Evolutionary conservation across 192 early-diverging fungal genomes (phyloP).

Genomic region (Phycomyces blakesleeanus): DNA sequence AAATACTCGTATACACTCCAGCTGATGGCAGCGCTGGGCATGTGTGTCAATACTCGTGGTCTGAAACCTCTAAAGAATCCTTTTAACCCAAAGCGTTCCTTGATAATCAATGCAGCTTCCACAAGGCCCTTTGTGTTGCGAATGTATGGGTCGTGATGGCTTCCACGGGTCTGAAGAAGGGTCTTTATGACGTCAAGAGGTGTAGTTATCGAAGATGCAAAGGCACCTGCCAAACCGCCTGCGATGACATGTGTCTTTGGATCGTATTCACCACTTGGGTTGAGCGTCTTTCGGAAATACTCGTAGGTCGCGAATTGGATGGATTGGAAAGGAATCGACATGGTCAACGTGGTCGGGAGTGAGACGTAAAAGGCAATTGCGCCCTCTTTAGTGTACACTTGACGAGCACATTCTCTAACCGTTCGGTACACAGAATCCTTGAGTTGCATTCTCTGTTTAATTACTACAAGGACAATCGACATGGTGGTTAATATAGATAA

Average conservation of each 20-base stretch:
- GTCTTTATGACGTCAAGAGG: slow-evolving; percentile 95
- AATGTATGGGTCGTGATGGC: slow-evolving; percentile 64
- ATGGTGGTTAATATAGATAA: too few species aligned
- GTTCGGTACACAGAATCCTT: slow-evolving; percentile 66
- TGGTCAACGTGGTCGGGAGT: slow-evolving; percentile 89
- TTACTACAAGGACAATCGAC: slow-evolving; percentile 46
- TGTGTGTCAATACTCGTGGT: slow-evolving; percentile 82
- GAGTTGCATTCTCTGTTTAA: slow-evolving; percentile 96
- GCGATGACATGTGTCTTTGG: slow-evolving; percentile 81
- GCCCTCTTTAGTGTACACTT: slow-evolving; percentile 74
- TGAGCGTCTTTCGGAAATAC: slow-evolving; percentile 75
- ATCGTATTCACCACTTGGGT: slow-evolving; percentile 77
- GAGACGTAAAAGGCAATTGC: slow-evolving; percentile 87
- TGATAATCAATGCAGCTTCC: slow-evolving; percentile 74
- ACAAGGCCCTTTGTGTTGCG: slow-evolving; percentile 66
- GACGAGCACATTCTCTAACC: slow-evolving; percentile 65
- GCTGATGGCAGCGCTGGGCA: slow-evolving; percentile 90
- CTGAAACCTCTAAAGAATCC: slow-evolving; percentile 77
- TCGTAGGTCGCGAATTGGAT: slow-evolving; percentile 94
- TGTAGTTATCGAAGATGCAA: slow-evolving; percentile 83
- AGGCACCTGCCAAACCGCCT: slow-evolving; percentile 84
- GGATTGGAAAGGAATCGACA: slow-evolving; percentile 94
- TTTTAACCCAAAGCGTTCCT: slow-evolving; percentile 60
- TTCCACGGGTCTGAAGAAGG: slow-evolving; percentile 85
- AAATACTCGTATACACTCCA: slow-evolving; percentile 92